Conservation (phyloP, 805 yeast genomes). For the Metschnikowia hibisci region DNA sequence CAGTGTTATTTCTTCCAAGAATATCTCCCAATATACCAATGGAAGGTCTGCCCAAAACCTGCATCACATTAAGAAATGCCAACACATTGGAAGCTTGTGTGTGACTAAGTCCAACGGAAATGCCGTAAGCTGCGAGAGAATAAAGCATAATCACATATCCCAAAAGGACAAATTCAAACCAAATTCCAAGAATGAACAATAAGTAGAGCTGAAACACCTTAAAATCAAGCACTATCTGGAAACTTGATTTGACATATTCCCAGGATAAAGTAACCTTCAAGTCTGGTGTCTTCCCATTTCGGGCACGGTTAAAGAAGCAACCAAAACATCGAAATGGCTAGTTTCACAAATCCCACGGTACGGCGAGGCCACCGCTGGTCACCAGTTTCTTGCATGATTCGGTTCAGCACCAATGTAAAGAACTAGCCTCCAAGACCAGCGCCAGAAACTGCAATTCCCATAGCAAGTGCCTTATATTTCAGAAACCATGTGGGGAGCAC, state of each 20-base stretch:
- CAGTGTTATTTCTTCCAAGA: slow-evolving; percentile 43
- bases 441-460: slow-evolving; percentile 48
- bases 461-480: slow-evolving; percentile 54
- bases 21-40: slow-evolving; percentile 47
- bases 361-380: slow-evolving; percentile 44
- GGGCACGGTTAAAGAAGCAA: slow-evolving; percentile 41
- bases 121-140: slow-evolving; percentile 37
- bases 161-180: slow-evolving; percentile 37
- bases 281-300: slow-evolving; percentile 31
- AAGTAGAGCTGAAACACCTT: slow-evolving; percentile 25
- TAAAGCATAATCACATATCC: slow-evolving; percentile 36
- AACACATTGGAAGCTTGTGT: slow-evolving; percentile 32
- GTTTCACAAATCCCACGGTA: slow-evolving; percentile 32
- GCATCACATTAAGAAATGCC: slow-evolving; percentile 38
- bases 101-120: slow-evolving; percentile 41
- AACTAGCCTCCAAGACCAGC: slow-evolving; percentile 51
- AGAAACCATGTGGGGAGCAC: slow-evolving; percentile 69
- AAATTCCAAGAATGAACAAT: slow-evolving; percentile 23
- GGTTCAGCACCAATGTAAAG: slow-evolving; percentile 41
- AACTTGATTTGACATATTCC: slow-evolving; percentile 19
- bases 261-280: slow-evolving; percentile 22
- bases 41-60: slow-evolving; percentile 47
- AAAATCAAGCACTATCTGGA: slow-evolving; percentile 34
- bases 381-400: slow-evolving; percentile 38
- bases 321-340: slow-evolving; percentile 35